phyloP scores from a whole-genome alignment of 129 eudicot genomes.

The Tanacetum coccineum region DNA sequence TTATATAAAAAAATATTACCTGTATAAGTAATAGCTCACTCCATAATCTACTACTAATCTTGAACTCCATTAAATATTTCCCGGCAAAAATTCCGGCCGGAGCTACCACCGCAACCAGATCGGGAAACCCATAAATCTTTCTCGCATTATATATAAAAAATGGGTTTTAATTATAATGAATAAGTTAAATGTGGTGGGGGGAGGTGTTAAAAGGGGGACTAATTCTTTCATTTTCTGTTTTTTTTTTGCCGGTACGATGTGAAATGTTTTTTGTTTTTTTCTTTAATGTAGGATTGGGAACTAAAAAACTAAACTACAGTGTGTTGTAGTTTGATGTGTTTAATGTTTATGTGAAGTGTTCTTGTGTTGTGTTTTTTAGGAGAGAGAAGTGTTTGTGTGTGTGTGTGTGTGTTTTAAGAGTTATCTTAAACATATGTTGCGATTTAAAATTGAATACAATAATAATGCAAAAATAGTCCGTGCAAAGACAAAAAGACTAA shows the following conservation, averaged over 20 bases:
- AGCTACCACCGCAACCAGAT: constrained; percentile 48
- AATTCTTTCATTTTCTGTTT: constrained; percentile 1
- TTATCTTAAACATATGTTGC: no score
- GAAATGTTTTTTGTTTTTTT: neutral
- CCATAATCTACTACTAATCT: constrained; percentile 35
- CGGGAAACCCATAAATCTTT: constrained; percentile 30
- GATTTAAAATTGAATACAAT: neutral
- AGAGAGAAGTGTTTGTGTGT: constrained; percentile 19
- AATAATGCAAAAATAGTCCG: neutral
- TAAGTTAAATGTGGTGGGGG: neutral
- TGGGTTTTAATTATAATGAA: constrained; percentile 8
- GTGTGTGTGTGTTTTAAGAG: constrained; percentile 13
- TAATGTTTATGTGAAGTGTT: constrained; percentile 16
- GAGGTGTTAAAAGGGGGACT: constrained; percentile 21
- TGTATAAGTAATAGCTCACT: constrained; percentile 43
- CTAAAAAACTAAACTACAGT: neutral
- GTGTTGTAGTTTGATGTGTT: constrained; percentile 1
- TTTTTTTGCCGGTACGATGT: constrained; percentile 7
- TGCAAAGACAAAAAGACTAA: neutral
- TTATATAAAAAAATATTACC: constrained; percentile 34
- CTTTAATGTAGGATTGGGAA: no score
- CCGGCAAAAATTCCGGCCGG: constrained; percentile 19
- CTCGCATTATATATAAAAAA: constrained; percentile 45
- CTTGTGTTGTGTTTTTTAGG: constrained; percentile 13
- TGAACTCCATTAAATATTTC: constrained; percentile 63